Percentiles rank a stretch among this genome's conserved stretches.
Evolutionary conservation across 352 stramenopile genomes (phyloP).

Genomic region (Globisporangium nagaii): DNA sequence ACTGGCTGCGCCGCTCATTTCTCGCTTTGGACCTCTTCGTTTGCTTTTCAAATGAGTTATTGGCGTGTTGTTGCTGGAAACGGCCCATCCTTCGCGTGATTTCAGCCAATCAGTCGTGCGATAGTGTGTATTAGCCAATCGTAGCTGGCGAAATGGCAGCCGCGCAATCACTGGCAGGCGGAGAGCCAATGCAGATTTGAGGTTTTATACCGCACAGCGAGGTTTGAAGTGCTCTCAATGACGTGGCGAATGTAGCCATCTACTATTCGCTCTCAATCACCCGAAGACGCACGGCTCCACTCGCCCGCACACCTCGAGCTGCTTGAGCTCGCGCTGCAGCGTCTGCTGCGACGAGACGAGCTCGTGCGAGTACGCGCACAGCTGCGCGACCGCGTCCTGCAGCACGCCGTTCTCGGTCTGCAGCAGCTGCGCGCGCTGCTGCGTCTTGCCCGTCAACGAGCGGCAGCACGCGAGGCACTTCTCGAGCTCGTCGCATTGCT

Average conservation of each 20-base stretch:
- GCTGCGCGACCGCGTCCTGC: constrained; percentile 38
- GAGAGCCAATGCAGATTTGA: neutral
- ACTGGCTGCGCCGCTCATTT: constrained; percentile 10
- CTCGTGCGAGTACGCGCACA: constrained; percentile 48
- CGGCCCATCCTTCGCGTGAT: neutral
- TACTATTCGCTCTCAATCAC: constrained; percentile 1
- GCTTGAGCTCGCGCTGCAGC: constrained; percentile 41
- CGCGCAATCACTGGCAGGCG: neutral
- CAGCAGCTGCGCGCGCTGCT: constrained; percentile 27
- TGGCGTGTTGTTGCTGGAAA: neutral
- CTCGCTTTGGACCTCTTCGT: neutral
- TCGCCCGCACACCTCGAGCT: constrained; percentile 39
- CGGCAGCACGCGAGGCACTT: constrained; percentile 42
- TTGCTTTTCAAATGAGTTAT: neutral
- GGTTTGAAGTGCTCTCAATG: too few relatives aligned
- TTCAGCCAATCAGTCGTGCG: constrained; percentile 1
- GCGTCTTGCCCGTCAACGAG: constrained; percentile 21
- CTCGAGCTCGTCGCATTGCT: constrained; percentile 45
- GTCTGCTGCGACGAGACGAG: constrained; percentile 36
- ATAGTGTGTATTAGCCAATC: neutral
- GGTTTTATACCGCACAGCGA: neutral
- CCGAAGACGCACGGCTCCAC: constrained; percentile 37
- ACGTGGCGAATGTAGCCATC: too few relatives aligned
- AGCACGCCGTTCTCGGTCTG: constrained; percentile 48
- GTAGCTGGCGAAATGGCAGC: neutral